Percentiles rank a stretch among this genome's conserved stretches.
Conservation (phyloP, 345 rosid species). For the Gossypium thurberi region DNA sequence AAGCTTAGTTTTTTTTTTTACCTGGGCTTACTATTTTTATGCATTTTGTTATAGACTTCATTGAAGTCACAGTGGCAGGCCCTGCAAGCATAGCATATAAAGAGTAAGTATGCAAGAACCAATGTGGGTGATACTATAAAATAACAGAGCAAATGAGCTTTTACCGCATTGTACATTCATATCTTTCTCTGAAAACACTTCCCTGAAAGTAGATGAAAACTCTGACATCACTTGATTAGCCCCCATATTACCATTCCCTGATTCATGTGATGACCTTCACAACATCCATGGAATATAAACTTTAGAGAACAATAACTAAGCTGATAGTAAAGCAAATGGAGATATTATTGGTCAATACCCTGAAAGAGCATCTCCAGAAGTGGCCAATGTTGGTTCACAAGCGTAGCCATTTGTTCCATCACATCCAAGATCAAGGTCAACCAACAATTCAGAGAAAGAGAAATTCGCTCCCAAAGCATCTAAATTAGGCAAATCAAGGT, state of each 20-base stretch:
- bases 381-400: constrained; percentile 24
- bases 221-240: constrained; percentile 40
- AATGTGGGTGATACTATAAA: neutral
- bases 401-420: constrained; percentile 30
- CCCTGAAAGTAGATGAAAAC: constrained; percentile 34
- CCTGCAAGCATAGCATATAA: constrained; percentile 34
- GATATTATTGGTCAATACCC: constrained; percentile 23
- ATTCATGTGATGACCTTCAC: constrained; percentile 44
- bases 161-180: constrained; percentile 30
- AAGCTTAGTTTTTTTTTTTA: constrained; percentile 14
- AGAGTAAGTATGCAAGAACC: neutral
- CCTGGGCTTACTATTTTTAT: constrained; percentile 64
- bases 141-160: constrained; percentile 6
- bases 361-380: constrained; percentile 24
- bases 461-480: constrained; percentile 60
- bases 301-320: too few relatives aligned
- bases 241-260: constrained; percentile 16
- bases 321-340: too few relatives aligned
- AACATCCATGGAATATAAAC: neutral
- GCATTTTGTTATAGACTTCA: constrained; percentile 60
- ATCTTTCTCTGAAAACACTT: constrained; percentile 37
- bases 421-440: constrained; percentile 59
- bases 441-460: constrained; percentile 57
- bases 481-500: constrained; percentile 56
- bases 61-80: constrained; percentile 38